Base-by-base conservation (phyloP, 2,329 filamentous ascomycete species). In the Aspergillus pseudonomiae region DNA sequence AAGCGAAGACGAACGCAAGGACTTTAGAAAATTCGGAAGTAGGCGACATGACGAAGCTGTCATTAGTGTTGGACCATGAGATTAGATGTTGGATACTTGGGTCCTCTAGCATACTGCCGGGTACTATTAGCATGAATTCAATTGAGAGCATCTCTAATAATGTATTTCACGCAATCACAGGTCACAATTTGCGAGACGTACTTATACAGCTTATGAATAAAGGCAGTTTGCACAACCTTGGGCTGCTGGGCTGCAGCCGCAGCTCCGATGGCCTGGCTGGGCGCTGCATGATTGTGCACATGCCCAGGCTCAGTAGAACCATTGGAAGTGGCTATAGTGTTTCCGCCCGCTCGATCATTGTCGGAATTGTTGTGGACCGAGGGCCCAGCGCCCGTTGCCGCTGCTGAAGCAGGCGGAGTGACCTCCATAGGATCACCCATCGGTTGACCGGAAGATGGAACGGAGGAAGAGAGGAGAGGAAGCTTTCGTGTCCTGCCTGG, bases 201-300 rank as follows among this genome's bases (percentile, higher is more conserved):
- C 94, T 96, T 97, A 84, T 98, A 99, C 41, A 99, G 87, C 80
- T 99, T 99, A 79, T 99, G 95, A 68, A 99, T 98, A 74, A 99
- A 99, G 26, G 95, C 95, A 12, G 95, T 98, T 81, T 99, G 95
- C 19, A 98, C 93, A 52, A 97, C 94, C 81, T 99, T 99, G 64
- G 95, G 94, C 76, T 97, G 94, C 75, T 96, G 93, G 59, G 94
- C 90, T 55, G 82, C 80, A 60, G 79, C 77, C 73, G 80, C 83
- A 74, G 81, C 82, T 11, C 78, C 78, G 57, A 79, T 73, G 28
- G 77, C 74, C 57, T 76, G 76, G 63, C 72, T 73, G 66, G 66
- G 61, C 65, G 57, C 34, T 43, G 62, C 68, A 67, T 75, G 71
- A 57, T 69, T 73, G 57, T 69, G 72, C 59, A 70, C 55, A 59